Conservation (phyloP, 768 basidiomycete species). For the Boletus subcaerulescens region DNA sequence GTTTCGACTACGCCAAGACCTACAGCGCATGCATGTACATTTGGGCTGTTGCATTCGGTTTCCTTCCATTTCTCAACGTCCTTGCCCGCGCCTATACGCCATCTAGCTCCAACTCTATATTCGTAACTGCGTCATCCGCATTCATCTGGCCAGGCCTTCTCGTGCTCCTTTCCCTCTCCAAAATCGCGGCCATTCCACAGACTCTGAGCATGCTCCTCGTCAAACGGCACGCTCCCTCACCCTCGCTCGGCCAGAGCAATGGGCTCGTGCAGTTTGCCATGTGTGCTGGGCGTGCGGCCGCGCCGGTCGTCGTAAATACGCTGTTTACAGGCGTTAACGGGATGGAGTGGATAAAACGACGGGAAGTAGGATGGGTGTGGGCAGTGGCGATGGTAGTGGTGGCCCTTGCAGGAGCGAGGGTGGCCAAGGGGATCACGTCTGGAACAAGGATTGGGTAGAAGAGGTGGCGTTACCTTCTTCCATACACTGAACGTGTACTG, state of each 20-base stretch:
- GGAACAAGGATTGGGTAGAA: not conserved
- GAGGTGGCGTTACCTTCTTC: too few relatives aligned
- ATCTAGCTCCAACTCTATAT: not conserved
- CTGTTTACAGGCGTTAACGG: constrained; percentile 18
- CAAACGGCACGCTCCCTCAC: constrained; percentile 26
- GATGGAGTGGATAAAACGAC: constrained; percentile 3
- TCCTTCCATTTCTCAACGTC: constrained; percentile 50
- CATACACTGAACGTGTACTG: not conserved
- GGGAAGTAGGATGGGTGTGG: constrained; percentile 15
- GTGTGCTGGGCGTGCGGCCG: constrained; percentile 51
- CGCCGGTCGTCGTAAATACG: constrained; percentile 50
- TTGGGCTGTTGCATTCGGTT: constrained; percentile 51
- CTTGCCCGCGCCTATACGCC: constrained; percentile 35
- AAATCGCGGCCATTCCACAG: constrained; percentile 6
- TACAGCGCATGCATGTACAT: constrained; percentile 51
- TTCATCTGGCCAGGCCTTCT: constrained; percentile 49
- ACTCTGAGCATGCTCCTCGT: constrained; percentile 63
- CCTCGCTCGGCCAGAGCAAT: constrained; percentile 31
- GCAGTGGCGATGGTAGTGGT: constrained; percentile 9
- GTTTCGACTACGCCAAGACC: constrained; percentile 43
- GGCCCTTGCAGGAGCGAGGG: constrained; percentile 8
- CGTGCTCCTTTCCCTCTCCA: constrained; percentile 38
- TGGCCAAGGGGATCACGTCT: constrained; percentile 5
- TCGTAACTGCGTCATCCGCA: constrained; percentile 19
- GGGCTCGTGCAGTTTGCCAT: constrained; percentile 57